Percentiles rank a stretch among this genome's conserved stretches.
phyloP scores from a whole-genome alignment of 495 filamentous ascomycete genomes.

The Xylaria longipes region DNA sequence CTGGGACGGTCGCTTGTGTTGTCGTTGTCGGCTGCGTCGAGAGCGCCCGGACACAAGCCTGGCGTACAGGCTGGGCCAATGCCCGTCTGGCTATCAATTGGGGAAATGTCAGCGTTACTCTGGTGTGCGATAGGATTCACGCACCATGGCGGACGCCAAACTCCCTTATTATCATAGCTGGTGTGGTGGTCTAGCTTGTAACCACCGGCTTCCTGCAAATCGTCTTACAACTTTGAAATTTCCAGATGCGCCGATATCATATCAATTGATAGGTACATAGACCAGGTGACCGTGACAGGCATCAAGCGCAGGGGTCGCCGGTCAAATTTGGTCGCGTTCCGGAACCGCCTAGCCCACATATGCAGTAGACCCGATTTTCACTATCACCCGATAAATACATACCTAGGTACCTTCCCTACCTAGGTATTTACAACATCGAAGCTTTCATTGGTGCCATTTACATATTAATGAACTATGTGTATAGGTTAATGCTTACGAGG shows the following conservation, averaged over 20 bases:
- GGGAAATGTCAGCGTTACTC: slow-evolving; percentile 27
- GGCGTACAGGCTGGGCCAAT: slow-evolving; percentile 48
- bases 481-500: not conserved
- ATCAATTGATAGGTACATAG: not conserved
- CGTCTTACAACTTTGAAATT: slow-evolving; percentile 21
- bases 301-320: not conserved
- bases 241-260: slow-evolving; percentile 21
- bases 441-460: not conserved
- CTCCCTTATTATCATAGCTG: slow-evolving; percentile 62
- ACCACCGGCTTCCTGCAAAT: not conserved
- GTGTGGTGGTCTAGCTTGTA: slow-evolving; percentile 1
- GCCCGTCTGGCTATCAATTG: slow-evolving; percentile 50
- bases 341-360: not conserved
- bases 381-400: not conserved
- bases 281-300: too few relatives aligned
- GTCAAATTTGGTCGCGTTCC: slow-evolving; percentile 20
- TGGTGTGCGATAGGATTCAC: not conserved
- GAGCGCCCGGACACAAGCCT: slow-evolving; percentile 45
- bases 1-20: slow-evolving; percentile 18
- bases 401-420: too few relatives aligned
- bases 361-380: not conserved
- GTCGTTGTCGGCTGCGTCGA: slow-evolving; percentile 33
- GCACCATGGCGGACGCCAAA: slow-evolving; percentile 56
- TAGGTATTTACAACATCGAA: too few relatives aligned
- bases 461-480: not conserved